Conservation (phyloP, 495 filamentous ascomycete species). For the Pseudomonodictys pantanalensis region DNA sequence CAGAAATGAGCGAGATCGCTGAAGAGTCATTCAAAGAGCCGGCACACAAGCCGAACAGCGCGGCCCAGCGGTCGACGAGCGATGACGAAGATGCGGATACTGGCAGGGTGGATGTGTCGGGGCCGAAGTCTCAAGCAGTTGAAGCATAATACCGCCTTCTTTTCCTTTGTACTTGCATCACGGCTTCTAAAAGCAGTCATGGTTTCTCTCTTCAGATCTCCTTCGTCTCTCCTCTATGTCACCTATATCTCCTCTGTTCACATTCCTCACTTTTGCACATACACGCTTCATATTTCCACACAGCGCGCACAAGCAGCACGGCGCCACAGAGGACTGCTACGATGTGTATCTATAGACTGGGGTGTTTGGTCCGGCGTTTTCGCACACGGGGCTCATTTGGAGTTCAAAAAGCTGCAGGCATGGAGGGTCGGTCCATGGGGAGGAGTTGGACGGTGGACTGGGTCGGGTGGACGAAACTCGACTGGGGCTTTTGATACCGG, state of each 20-base stretch:
- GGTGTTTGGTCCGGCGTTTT: too few species aligned
- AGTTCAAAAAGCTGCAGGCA: too few species aligned
- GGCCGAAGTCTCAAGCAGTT: conserved; percentile 22
- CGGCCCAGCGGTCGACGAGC: neutral
- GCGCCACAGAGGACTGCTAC: too few species aligned
- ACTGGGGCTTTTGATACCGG: neutral
- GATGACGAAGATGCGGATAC: conserved; percentile 16
- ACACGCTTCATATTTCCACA: too few species aligned
- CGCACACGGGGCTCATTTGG: too few species aligned
- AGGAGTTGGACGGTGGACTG: too few species aligned
- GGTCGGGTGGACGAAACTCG: neutral
- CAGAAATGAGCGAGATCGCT: conserved; percentile 25
- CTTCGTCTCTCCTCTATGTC: neutral
- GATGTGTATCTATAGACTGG: too few species aligned
- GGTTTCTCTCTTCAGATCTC: neutral
- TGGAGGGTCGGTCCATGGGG: too few species aligned
- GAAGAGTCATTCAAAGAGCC: conserved; percentile 15
- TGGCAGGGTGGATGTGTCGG: conserved; percentile 1
- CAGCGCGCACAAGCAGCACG: too few species aligned
- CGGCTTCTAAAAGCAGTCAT: neutral
- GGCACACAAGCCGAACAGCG: neutral
- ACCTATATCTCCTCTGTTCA: neutral
- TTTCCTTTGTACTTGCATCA: conserved; percentile 4
- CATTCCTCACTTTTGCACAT: neutral
- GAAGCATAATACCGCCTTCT: conserved; percentile 15